Conservation (phyloP, 2,329 filamentous ascomycete species). For the Scedosporium minutisporum region DNA sequence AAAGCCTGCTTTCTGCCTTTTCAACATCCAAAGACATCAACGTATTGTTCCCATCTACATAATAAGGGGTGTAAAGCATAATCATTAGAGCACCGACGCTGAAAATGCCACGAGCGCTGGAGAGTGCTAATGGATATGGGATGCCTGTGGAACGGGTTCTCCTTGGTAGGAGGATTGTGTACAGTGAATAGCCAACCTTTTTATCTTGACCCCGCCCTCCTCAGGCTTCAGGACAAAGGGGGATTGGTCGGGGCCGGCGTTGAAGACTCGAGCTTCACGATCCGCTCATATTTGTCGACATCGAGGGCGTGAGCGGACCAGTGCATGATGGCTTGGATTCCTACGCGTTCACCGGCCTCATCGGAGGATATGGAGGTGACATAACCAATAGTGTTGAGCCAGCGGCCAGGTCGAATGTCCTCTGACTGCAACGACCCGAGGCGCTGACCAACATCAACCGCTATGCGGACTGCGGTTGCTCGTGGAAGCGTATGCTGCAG, state of each 20-base stretch:
- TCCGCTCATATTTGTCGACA: slow-evolving; percentile 59
- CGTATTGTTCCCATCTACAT: no score
- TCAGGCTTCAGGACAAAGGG: not conserved
- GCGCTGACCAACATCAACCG: slow-evolving; percentile 63
- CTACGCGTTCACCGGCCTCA: slow-evolving; percentile 17
- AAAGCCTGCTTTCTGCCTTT: no score
- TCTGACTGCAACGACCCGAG: slow-evolving; percentile 54
- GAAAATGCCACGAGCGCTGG: no score
- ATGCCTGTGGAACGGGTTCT: no score
- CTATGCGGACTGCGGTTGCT: slow-evolving; percentile 34
- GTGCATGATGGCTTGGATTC: slow-evolving; percentile 65
- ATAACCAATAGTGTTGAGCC: slow-evolving; percentile 86
- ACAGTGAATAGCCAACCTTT: no score
- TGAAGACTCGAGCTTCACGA: slow-evolving; percentile 23
- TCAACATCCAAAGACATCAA: no score
- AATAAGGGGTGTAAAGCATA: no score
- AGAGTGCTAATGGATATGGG: no score
- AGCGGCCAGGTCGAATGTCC: slow-evolving; percentile 63
- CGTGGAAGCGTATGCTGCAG: slow-evolving; percentile 59
- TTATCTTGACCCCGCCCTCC: not conserved
- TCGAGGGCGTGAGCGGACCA: slow-evolving; percentile 70
- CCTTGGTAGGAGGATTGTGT: no score
- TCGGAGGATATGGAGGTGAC: slow-evolving; percentile 29
- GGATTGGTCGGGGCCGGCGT: not conserved
- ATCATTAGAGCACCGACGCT: no score